Conservation (phyloP, 2,329 filamentous ascomycete species). For the Penicillium sclerotigenum region DNA sequence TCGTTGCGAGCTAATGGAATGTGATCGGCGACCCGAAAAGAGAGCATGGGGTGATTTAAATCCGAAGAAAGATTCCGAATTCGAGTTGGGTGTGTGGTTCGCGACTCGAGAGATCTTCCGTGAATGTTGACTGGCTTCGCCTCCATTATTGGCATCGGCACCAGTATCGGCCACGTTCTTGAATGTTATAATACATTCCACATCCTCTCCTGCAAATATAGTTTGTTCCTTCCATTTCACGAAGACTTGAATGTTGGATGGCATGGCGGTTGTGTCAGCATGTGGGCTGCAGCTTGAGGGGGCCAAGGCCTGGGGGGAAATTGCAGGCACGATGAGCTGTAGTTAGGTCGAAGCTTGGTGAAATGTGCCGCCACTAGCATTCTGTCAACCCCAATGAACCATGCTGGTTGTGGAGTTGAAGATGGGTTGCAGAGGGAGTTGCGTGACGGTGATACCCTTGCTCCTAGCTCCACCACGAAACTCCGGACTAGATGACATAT, state of each 20-base stretch:
- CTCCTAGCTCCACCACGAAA: conserved; percentile 7
- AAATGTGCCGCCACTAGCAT: conserved; percentile 27
- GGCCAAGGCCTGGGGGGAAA: conserved; percentile 9
- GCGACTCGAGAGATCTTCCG: conserved; percentile 38
- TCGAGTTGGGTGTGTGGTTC: conserved; percentile 30
- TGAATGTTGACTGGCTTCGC: conserved; percentile 32
- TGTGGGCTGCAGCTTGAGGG: conserved; percentile 23
- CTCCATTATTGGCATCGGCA: conserved; percentile 29
- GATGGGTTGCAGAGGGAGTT: conserved; percentile 15
- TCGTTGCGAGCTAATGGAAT: conserved; percentile 33
- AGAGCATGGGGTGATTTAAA: conserved; percentile 38
- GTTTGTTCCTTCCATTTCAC: conserved; percentile 92
- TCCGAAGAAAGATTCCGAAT: conserved; percentile 39
- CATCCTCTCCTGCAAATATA: conserved; percentile 93
- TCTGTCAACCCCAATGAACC: conserved; percentile 24
- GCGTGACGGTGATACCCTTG: conserved; percentile 12
- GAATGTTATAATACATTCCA: conserved; percentile 95
- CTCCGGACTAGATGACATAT: conserved; percentile 5
- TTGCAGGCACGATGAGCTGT: conserved; percentile 7
- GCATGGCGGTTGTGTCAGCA: conserved; percentile 42
- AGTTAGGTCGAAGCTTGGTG: conserved; percentile 8
- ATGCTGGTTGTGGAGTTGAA: conserved; percentile 17
- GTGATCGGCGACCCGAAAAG: conserved; percentile 39
- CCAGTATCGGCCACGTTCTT: conserved; percentile 67
- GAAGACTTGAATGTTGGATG: conserved; percentile 85